Conservation (phyloP, 371 early-diverging fungal genomes). For the Caulochytrium protostelioides region DNA sequence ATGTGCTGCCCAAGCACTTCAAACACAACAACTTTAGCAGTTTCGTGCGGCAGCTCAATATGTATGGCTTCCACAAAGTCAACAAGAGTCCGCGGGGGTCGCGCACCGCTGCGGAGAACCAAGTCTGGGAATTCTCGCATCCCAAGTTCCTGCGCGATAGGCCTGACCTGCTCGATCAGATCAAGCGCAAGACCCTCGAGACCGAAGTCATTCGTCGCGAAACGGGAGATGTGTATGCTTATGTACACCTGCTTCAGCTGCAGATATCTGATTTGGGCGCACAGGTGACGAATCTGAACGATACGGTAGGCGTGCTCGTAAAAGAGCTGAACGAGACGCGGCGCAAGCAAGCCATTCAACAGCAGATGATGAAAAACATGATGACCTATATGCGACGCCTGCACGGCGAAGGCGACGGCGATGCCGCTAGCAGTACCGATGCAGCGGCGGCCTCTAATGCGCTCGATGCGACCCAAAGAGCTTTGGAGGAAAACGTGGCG, state of each 20-base stretch:
- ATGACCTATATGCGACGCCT: slow-evolving; percentile 28
- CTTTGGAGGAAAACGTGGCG: no score
- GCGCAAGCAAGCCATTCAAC: slow-evolving; percentile 34
- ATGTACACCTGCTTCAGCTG: slow-evolving; percentile 46
- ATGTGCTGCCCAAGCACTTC: slow-evolving; percentile 57
- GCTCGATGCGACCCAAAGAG: no score
- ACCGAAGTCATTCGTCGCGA: slow-evolving; percentile 45
- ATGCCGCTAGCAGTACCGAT: no score
- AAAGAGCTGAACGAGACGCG: slow-evolving; percentile 46
- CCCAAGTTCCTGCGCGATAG: slow-evolving; percentile 54
- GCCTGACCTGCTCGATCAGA: slow-evolving; percentile 56
- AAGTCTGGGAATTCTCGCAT: slow-evolving; percentile 83
- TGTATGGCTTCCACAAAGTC: slow-evolving; percentile 70
- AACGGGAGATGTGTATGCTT: slow-evolving; percentile 43
- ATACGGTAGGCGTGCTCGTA: slow-evolving; percentile 37
- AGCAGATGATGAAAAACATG: slow-evolving; percentile 30
- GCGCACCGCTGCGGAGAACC: slow-evolving; percentile 54
- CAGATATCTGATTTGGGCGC: slow-evolving; percentile 51
- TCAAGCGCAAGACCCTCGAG: slow-evolving; percentile 67
- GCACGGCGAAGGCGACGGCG: no score
- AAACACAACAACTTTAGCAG: slow-evolving; percentile 83
- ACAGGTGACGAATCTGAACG: slow-evolving; percentile 45
- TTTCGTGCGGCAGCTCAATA: slow-evolving; percentile 44
- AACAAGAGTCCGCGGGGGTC: slow-evolving; percentile 66
- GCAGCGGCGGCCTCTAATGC: no score